Base-by-base conservation (phyloP, 495 filamentous ascomycete species). In the Daldinia bambusicola region DNA sequence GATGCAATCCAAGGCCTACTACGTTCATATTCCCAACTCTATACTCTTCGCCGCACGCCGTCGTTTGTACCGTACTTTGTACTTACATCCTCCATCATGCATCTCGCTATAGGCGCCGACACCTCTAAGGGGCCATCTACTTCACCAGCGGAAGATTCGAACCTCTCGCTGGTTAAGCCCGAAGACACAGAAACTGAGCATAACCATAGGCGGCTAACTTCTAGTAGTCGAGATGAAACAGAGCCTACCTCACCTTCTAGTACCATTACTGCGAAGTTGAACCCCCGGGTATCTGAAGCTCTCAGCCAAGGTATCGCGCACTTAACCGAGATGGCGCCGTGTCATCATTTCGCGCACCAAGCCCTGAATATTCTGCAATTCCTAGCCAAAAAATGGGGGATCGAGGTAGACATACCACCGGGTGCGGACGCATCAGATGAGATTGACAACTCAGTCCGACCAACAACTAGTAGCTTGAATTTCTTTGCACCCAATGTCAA, bases 51-150 rank as follows among this genome's bases (percentile, higher is more conserved):
- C 9, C 80, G 86, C 0, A 88, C 86, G 0, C 85, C 84, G 0
- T 85, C 85, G 0, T 85, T 89, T 41, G 84, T 89, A 5, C 87
- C 87, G 0, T 88, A 88, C 59, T 86, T 89, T 40, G 84, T 89
- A 14, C 80, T 90, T 36, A 86, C 87, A 6, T 83, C 85, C 0
- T 79, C 78, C 34, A 88, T 89, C 43, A 85, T 87, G 75, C 88
- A 91, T 61, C 82, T 90, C 3, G 81, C 83, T n/a, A 74, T 84
- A 53, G 82, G 78, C 9, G 82, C 82, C 1, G 77, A 75, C 1
- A 14, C 57, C 14, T 51, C 72, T 8, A 69, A 55, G 26, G 34
- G 56, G 8, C 55, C 73, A 9, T 37, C 68, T 4, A 56, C 61
- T 38, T 74, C 74, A 8, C 64, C 70, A 7, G 36, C 58, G 10